Evolutionary conservation across 164 flowering plant species (phyloP), one percentile per base, ranked within the genome.

Genomic region (Vitis rotundifolia): DNA sequence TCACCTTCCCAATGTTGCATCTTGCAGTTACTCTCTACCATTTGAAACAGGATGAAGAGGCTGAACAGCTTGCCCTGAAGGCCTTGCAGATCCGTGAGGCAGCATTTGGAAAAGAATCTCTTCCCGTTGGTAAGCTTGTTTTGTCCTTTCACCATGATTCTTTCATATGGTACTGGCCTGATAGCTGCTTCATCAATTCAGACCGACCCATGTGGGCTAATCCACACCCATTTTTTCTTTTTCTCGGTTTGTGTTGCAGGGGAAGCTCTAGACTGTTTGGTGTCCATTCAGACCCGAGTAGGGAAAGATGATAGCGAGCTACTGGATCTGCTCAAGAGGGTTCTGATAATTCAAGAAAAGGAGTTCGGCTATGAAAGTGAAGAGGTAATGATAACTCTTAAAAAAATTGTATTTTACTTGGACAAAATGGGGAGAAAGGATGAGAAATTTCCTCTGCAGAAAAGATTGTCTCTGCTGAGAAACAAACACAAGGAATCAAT

Each of bases 261-360:
- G 15, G 98, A 94, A 80, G 97, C 94, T 55, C 86, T 94, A 3
- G 98, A 94, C 70, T 92, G 97, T 78, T 73, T 94, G 81, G 85
- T 87, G 16, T 86, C 92, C 15, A 88, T 94, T 52, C 90, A 86
- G 77, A 74, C 74, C 9, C 83, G 91, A 76, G 28, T 87, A 56
- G 90, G 85, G 68, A 86, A 75, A 67, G 90, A 83, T 49, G 87
- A 88, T 58, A 64, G 10, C 5, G 79, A 83, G 73, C 58, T 90
- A 61, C 67, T 92, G 72, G 81, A 78, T 63, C 69, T 76, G 73
- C 84, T 92, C 26, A 76, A 87, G 73, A 81, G 97, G 80, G 81
- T 92, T 58, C 72, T 92, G 73, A 81, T 56, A 59, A 92, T 92
- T 68, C 98, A 95, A 77, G 98, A 95, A 84, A 85, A 63, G 76